Base-by-base conservation (phyloP, 1,284 basidiomycete species). In the Porphyrellus sp. region DNA sequence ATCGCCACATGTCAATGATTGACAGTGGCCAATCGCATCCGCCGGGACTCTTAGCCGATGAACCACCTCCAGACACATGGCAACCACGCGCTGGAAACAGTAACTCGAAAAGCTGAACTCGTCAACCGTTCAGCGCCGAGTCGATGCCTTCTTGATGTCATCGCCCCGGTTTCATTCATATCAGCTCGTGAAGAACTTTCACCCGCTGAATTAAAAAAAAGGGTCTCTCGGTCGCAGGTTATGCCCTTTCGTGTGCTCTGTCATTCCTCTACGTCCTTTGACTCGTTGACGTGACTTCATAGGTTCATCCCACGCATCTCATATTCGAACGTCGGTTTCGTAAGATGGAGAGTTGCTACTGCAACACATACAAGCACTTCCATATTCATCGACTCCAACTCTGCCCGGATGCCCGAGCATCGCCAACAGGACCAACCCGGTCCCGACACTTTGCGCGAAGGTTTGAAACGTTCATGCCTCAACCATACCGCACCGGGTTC, bases 111-210 rank as follows among this genome's bases (percentile, higher is more conserved):
- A 39, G 27, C 34, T 21, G 27, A 43, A 30, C 15, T 18, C 21
- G 8, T 21, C 7, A 23, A 20, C 33, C 24, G 15, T 31, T 31
- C 31, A 23, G 5, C 20, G 13, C 28, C 16, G n/a, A n/a, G n/a
- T 46, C 33, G 31, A 45, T 42, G 18, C 25, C 30, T 21, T 39
- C 34, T 33, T 45, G 20, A 39, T 25, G 7, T 15, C 16, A 18
- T 15, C 35, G 21, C 37, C 37, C 48, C 52, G 55, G 57, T 61
- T 61, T 62, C 63, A 57, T n/a, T n/a, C n/a, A n/a, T n/a, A n/a
- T 20, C 47, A 51, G 27, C 4, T 20, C 20, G 23, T 33, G 35
- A 57, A 40, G 12, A 40, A 31, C 12, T 16, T 33, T 30, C 34
- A 40, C 42, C 28, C 12, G 23, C n/a, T 37, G 40, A 43, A 35